Conservation (phyloP, 1,284 basidiomycete species). For the Mycena sp. region DNA sequence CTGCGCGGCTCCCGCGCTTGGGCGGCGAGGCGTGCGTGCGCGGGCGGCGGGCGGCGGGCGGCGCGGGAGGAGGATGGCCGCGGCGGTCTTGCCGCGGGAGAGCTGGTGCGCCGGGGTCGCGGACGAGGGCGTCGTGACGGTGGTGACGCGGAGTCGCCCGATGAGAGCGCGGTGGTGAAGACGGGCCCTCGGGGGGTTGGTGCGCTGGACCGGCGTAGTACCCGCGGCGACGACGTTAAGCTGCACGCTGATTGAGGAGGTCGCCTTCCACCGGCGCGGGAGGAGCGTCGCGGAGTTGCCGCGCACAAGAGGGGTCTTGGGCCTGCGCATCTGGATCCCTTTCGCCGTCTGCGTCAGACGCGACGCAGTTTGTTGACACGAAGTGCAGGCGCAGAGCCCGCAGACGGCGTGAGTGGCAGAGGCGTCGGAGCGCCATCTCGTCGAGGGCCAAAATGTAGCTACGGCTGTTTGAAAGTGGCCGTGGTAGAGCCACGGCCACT, state of each 20-base stretch:
- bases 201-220: conserved; percentile 62
- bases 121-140: conserved; percentile 48
- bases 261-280: conserved; percentile 84
- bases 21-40: conserved; percentile 47
- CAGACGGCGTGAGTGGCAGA: too few relatives aligned
- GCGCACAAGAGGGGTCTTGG: conserved; percentile 61
- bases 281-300: conserved; percentile 62
- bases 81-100: conserved; percentile 76
- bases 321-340: too few relatives aligned
- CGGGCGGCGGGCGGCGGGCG: conserved; percentile 54
- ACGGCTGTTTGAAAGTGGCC: too few relatives aligned
- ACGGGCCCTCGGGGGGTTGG: conserved; percentile 76
- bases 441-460: too few relatives aligned
- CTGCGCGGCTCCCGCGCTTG: conserved; percentile 60
- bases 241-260: conserved; percentile 65
- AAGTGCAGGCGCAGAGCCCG: too few relatives aligned
- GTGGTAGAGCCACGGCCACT: too few relatives aligned
- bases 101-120: conserved; percentile 35
- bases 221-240: conserved; percentile 71
- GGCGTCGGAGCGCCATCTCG: too few relatives aligned
- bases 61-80: conserved; percentile 80
- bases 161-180: conserved; percentile 55
- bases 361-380: too few relatives aligned
- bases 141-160: conserved; percentile 46
- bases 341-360: too few relatives aligned